Base-by-base conservation (phyloP, 768 basidiomycete species). In the Serendipita indica region DNA sequence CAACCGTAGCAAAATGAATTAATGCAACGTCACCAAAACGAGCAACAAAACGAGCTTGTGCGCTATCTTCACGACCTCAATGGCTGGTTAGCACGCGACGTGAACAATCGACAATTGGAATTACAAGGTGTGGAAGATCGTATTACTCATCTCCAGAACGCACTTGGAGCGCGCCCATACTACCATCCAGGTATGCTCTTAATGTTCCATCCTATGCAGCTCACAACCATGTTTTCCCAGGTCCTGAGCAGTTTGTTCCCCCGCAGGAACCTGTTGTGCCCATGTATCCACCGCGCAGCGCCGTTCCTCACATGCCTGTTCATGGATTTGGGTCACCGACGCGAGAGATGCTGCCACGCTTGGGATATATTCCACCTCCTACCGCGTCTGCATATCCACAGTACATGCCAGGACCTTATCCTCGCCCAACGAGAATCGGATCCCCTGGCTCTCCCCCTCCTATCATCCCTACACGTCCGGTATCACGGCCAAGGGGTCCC, bases 61-160 rank as follows among this genome's bases (percentile, higher is more conserved):
- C 73, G 83, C 57, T 89, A 91, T 63, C 82, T 91, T 79, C 66
- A 77, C 49, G 78, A 75, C 1, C 71, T 90, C 32, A 91, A 90
- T 62, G 77, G 79, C 33, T 91, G 89, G 89, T 71, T 91, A 14
- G 81, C 77, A 59, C 77, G 81, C 33, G 89, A 91, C 67, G 86
- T 88, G 0, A 75, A 77, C 45, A 86, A 89, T 68, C 81, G 89
- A 22, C 87, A 87, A 62, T 74, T 77, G 2, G 88, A 89, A 66
- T 70, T 90, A 35, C 75, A 75, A 16, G 79, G 78, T 6, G 79
- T 91, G 5, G 72, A 79, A 39, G 80, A 79, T 16, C 77, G 84
- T 10, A 72, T 90, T 3, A 75, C 78, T 62, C 70, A 72, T 52
- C 65, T 81, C 3, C 67, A 72, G 30, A 70, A 72, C 2, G 75